Conservation (phyloP, 202 grass and related monocot species). For the Zizania palustris region DNA sequence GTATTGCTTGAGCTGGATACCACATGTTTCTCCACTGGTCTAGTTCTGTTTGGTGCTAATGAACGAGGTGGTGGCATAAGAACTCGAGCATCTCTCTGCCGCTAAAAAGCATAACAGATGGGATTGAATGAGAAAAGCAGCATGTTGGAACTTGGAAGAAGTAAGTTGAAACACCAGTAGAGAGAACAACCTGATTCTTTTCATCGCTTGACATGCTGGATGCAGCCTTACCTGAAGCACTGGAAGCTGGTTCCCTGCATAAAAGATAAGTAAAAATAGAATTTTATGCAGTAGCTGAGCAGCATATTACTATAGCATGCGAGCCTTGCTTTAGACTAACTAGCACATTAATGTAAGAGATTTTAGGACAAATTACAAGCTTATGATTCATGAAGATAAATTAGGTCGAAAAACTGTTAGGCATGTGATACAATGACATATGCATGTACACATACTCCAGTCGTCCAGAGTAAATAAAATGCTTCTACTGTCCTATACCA, state of each 20-base stretch:
- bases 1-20: slow-evolving; percentile 72
- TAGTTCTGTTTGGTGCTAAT: slow-evolving; percentile 72
- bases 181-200: slow-evolving; percentile 76
- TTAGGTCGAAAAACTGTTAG: no score
- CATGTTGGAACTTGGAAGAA: neutral
- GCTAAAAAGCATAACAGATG: slow-evolving; percentile 49
- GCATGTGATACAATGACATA: no score
- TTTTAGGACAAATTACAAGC: neutral
- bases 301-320: neutral
- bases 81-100: slow-evolving; percentile 77
- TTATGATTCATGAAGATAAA: neutral
- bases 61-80: slow-evolving; percentile 96
- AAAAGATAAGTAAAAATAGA: slow-evolving; percentile 38
- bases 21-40: slow-evolving; percentile 53
- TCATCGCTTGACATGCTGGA: slow-evolving; percentile 95
- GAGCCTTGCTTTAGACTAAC: neutral
- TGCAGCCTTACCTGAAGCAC: slow-evolving; percentile 80
- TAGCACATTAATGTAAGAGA: neutral
- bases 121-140: no score
- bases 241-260: slow-evolving; percentile 81
- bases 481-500: no score
- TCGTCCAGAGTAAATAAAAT: no score
- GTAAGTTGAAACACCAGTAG: slow-evolving; percentile 4
- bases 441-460: no score
- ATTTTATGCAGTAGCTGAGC: neutral